Base-by-base conservation (phyloP, 805 yeast species). In the Yarrowia sp. region DNA sequence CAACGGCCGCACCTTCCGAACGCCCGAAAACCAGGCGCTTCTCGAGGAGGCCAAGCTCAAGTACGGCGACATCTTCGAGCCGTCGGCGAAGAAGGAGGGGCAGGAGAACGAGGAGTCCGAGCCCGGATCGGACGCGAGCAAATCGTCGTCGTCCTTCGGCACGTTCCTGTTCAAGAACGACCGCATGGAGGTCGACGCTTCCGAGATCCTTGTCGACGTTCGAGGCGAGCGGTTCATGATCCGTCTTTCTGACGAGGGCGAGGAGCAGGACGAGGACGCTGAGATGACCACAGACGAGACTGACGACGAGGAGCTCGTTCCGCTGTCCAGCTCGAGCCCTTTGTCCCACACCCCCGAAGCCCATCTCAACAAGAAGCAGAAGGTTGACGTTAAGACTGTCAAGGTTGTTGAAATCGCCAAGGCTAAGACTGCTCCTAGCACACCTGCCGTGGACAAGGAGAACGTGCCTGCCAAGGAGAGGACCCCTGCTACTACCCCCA, bases 131-230 rank as follows among this genome's bases (percentile, higher is more conserved):
- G n/a, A n/a, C n/a, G 29, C 9, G 29, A 27, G 12, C 29, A 27
- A 4, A 9, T 25, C 33, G 7, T 32, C 41, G 10, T 7, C 44
- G 3, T 46, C 53, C 5, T 51, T 51, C 13, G 61, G 61, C 14
- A 39, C 47, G 12, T 55, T 55, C 16, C 38, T 55, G 29, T 55
- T 55, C 47, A 55, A 55, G 16, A 39, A 55, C 22, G 61, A 55
- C 22, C 36, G 47, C 3, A 55, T 55, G 47, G 61, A 55, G 24
- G 47, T 55, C 4, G 61, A 55, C n/a, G 33, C 61, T 8, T 18
- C 80, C 47, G 86, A 86, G 41, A 77, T 88, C 6, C 73, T 84
- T 19, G 68, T 92, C 59, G 93, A 90, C 68, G 80, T 93, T 60
- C 84, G 89, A 66, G 87, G 88, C n/a, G 83, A 85, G 61, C 69